A percentile compares a stretch with the other conserved stretches of the same genome.
Conservation (phyloP, 148 eudicot species). For the Nyssa sinensis region DNA sequence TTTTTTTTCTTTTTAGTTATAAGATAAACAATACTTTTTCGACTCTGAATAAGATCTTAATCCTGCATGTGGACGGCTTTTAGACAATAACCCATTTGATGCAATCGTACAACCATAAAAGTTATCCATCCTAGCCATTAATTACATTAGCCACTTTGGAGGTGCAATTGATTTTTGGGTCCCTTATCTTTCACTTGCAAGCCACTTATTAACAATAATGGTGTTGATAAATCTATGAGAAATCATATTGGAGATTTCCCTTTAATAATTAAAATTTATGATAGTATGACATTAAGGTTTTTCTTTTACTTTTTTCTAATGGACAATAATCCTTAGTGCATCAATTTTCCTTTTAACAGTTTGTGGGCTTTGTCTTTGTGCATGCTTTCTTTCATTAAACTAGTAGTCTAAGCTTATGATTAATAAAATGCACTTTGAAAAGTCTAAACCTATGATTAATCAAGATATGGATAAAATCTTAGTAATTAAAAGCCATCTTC, state of each 20-base stretch:
- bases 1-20: too few species aligned
- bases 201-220: neutral
- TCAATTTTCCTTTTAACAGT: neutral
- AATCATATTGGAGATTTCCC: neutral
- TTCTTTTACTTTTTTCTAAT: neutral
- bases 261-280: neutral
- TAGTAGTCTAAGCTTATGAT: neutral
- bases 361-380: neutral
- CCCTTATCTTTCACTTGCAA: neutral
- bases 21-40: too few species aligned
- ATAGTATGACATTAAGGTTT: constrained; percentile 1
- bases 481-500: neutral
- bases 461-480: neutral
- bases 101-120: too few species aligned
- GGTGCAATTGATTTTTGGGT: neutral
- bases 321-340: neutral
- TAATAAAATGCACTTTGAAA: neutral
- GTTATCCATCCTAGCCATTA: neutral
- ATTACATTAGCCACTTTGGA: neutral
- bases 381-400: neutral
- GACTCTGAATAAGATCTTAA: too few species aligned
- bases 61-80: too few species aligned
- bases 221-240: neutral
- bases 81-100: too few species aligned
- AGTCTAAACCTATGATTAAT: neutral